These are phyloP conservation scores for Inga laurina DNA, from an alignment of 306 rosid genomes.

Conservation along the genomic window DNA sequence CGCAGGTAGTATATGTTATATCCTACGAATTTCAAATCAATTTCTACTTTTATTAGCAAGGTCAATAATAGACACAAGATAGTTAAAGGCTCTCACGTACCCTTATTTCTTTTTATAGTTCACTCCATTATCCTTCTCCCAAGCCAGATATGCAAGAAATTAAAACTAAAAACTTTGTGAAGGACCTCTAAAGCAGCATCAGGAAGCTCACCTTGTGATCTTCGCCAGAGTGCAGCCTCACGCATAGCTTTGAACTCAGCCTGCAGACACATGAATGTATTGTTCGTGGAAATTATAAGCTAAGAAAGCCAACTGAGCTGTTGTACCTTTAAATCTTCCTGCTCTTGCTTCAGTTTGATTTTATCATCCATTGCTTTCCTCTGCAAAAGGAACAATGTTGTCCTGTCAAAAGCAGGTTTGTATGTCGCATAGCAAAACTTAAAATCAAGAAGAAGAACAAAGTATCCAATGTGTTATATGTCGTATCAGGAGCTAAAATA, in stretches of 20 bases:
- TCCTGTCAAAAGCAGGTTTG: slow-evolving; percentile 14
- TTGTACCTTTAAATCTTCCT: slow-evolving; percentile 68
- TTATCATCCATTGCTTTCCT: slow-evolving; percentile 84
- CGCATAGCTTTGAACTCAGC: slow-evolving; percentile 80
- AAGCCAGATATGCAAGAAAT: slow-evolving; percentile 10
- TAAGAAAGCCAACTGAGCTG: slow-evolving; percentile 27
- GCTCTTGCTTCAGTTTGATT: slow-evolving; percentile 82
- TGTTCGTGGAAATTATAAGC: slow-evolving; percentile 4
- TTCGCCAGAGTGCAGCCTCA: slow-evolving; percentile 94
- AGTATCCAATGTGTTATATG: slow-evolving; percentile 20
- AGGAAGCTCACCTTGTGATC: slow-evolving; percentile 66
- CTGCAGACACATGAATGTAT: slow-evolving; percentile 42
- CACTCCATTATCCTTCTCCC: neutral
- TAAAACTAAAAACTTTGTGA: slow-evolving; percentile 22
- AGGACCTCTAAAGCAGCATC: slow-evolving; percentile 23
- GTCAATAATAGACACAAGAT: neutral
- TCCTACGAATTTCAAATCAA: slow-evolving; percentile 11
- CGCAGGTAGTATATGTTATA: neutral
- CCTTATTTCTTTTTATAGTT: neutral
- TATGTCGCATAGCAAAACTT: neutral
- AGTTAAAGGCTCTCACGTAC: neutral
- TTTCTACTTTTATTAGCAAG: neutral
- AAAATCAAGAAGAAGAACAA: neutral
- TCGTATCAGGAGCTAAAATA: slow-evolving; percentile 15
- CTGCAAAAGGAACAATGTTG: slow-evolving; percentile 49